Percentiles rank a stretch among this genome's conserved stretches.
These are phyloP conservation scores for Emmonsia crescens DNA, from an alignment of 2,329 filamentous ascomycete species.

Conservation along the genomic window DNA sequence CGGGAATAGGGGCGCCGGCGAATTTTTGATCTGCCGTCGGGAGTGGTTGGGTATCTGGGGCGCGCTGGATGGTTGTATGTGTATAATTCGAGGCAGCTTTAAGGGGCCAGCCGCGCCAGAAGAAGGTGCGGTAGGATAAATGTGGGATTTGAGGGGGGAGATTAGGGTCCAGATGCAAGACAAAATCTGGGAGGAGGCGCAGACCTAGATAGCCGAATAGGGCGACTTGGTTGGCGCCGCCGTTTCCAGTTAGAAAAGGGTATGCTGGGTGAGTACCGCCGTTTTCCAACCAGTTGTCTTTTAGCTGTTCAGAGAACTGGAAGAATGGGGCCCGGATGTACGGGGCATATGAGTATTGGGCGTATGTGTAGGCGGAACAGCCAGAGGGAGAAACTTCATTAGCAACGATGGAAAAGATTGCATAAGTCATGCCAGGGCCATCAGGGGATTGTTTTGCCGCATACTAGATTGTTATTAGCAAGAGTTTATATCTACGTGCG, in stretches of 20 bases:
- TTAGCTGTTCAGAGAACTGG: slow-evolving; percentile 58
- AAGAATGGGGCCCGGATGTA: slow-evolving; percentile 58
- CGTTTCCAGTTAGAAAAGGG: slow-evolving; percentile 61
- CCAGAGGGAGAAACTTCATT: slow-evolving; percentile 55
- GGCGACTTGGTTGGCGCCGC: slow-evolving; percentile 56
- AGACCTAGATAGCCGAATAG: slow-evolving; percentile 59
- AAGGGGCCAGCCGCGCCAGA: slow-evolving; percentile 56
- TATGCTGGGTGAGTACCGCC: slow-evolving; percentile 59
- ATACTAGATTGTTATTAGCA: slow-evolving; percentile 34
- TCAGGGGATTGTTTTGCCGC: slow-evolving; percentile 56
- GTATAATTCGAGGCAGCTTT: slow-evolving; percentile 51
- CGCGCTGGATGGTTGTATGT: slow-evolving; percentile 51
- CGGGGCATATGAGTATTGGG: slow-evolving; percentile 51
- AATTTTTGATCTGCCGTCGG: slow-evolving; percentile 46
- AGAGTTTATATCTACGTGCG: background rate
- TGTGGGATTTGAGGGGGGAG: slow-evolving; percentile 55
- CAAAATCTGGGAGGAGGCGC: slow-evolving; percentile 46
- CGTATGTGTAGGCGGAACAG: slow-evolving; percentile 58
- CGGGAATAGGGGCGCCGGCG: slow-evolving; percentile 44
- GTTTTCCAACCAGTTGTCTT: slow-evolving; percentile 50
- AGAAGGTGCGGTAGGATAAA: slow-evolving; percentile 51
- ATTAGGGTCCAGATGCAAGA: slow-evolving; percentile 53
- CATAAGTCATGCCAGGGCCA: slow-evolving; percentile 64
- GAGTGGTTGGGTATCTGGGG: slow-evolving; percentile 34
- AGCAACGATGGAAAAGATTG: slow-evolving; percentile 56